A percentile compares a stretch with the other conserved stretches of the same genome.
Conservation (phyloP, 768 basidiomycete species). For the Suillus cothurnatus region DNA sequence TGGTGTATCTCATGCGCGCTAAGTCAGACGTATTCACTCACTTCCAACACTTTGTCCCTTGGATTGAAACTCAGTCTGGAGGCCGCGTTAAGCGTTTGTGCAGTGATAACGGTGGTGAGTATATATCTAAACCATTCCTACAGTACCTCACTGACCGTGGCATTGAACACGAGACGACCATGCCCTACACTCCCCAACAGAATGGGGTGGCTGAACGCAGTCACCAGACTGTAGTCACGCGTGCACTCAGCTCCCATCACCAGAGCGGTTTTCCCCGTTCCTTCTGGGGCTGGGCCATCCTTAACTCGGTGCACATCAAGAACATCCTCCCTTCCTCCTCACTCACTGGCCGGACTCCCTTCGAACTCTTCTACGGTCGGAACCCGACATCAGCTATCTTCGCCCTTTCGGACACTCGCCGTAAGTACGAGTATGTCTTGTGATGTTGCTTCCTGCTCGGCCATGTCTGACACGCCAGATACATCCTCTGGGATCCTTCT, state of each 20-base stretch:
- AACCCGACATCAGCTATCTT: conserved; percentile 26
- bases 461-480: background rate
- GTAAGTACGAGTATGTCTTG: background rate
- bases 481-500: background rate
- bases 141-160: conserved; percentile 3
- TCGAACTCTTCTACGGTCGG: conserved; percentile 23
- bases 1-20: background rate
- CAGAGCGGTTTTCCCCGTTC: conserved; percentile 18
- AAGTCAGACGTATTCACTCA: background rate
- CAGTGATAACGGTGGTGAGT: conserved; percentile 19
- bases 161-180: conserved; percentile 11
- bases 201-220: conserved; percentile 32
- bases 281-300: conserved; percentile 24
- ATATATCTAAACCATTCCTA: conserved; percentile 5
- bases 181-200: conserved; percentile 25
- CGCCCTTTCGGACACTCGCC: conserved; percentile 17
- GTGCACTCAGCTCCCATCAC: conserved; percentile 26
- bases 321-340: conserved; percentile 11
- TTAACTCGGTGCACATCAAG: conserved; percentile 10
- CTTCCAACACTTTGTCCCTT: background rate
- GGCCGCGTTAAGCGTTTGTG: background rate
- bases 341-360: conserved; percentile 20
- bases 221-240: conserved; percentile 29
- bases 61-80: conserved; percentile 5
- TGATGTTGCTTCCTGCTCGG: background rate